A percentile compares a stretch with the other conserved stretches of the same genome.
These are phyloP conservation scores for Phialophora macrospora DNA, from an alignment of 2,329 filamentous ascomycete species.

Conservation along the genomic window DNA sequence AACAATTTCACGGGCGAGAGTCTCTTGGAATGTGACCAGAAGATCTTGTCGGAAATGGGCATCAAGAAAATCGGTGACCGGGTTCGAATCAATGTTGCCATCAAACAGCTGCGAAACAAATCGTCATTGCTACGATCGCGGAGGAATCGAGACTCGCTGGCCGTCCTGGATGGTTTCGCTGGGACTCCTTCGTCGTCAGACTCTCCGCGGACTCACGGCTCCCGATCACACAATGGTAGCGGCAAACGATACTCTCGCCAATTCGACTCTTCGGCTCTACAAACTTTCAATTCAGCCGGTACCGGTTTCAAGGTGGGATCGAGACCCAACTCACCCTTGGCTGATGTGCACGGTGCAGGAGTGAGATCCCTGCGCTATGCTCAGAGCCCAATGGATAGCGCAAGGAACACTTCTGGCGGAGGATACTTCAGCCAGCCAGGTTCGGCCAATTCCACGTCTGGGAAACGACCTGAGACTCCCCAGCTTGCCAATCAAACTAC, in stretches of 20 bases:
- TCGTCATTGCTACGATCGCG: conserved; percentile 78
- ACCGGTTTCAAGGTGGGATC: conserved; percentile 63
- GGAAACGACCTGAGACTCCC: conserved; percentile 64
- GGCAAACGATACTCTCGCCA: conserved; percentile 67
- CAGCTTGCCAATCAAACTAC: conserved; percentile 67
- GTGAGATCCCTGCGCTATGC: conserved; percentile 65
- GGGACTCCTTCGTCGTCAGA: conserved; percentile 65
- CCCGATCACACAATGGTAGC: conserved; percentile 54
- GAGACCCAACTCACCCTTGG: conserved; percentile 72
- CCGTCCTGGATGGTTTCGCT: conserved; percentile 70
- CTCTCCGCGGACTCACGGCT: conserved; percentile 67
- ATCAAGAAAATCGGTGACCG: conserved; percentile 97
- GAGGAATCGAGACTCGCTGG: conserved; percentile 86
- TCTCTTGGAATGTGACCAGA: conserved; percentile 94
- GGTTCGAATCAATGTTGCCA: conserved; percentile 84
- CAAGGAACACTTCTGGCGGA: conserved; percentile 56
- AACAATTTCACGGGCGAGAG: conserved; percentile 99
- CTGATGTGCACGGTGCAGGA: conserved; percentile 60
- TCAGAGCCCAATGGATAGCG: conserved; percentile 61
- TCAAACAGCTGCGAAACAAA: conserved; percentile 80
- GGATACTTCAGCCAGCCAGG: conserved; percentile 62
- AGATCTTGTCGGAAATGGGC: conserved; percentile 94
- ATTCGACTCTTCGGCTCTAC: conserved; percentile 45
- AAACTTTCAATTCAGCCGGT: conserved; percentile 49
- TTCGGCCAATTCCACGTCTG: conserved; percentile 58